Evolutionary conservation across 2,329 filamentous ascomycete species (phyloP), one percentile per base, ranked within the genome.

Genomic region (Xylaria sp.): DNA sequence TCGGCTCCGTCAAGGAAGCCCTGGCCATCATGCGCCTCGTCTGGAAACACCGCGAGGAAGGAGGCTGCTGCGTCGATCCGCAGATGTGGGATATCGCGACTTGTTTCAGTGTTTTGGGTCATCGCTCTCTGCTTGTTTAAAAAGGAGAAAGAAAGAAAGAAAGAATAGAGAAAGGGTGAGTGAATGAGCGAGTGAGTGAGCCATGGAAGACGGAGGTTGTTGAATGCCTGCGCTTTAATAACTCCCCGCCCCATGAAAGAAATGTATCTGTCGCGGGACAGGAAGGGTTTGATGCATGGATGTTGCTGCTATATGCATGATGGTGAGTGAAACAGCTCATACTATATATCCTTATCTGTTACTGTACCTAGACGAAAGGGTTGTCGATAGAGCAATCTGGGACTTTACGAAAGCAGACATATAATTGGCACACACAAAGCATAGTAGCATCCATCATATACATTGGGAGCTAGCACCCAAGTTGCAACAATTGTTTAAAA

Each of bases 11-110:
- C 6, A 66, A 61, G 9, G 75, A 77, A 66, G 69, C 75, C 1
- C 65, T 74, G 21, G 48, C 40, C 8, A 69, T 76, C 40, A 74
- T 77, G 70, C 68, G 58, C 29, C 23, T 48, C 5, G 74, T 77
- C 5, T 77, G 75, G 76, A 50, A 66, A 40, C 69, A 74, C n/a
- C 51, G 51, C 23, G 58, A 68, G 10, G 57, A 67, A 9, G 18
- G 18, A 10, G 18, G n/a, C 18, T 60, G 66, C 25, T 66, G 50
- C n/a, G 21, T 71, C 9, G 71, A 72, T 32, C 29, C 71, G 18
- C 71, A 72, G 29, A 68, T 63, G 50, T 77, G 73, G 74, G 75
- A 77, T 57, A 66, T 77, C 21, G 71, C 75, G 1, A 69, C 71
- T 0, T 77, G 74, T 25, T 72, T 76, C 6, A 74, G 70, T 42